Conservation (phyloP, 495 filamentous ascomycete species). For the Elasticomyces elasticus region DNA sequence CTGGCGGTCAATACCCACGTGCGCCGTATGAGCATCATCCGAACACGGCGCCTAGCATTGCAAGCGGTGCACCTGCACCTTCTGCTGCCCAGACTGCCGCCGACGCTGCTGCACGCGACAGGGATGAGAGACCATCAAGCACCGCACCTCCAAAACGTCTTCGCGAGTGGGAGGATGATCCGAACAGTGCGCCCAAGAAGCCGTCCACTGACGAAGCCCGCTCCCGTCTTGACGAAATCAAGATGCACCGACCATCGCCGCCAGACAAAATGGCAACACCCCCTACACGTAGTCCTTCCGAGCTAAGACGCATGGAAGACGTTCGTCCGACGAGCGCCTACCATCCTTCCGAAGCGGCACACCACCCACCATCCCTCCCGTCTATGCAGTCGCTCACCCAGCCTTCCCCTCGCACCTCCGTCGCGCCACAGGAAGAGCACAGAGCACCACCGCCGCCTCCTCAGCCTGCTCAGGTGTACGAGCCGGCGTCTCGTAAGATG, state of each 20-base stretch:
- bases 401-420: constrained; percentile 47
- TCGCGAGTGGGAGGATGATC: constrained; percentile 85
- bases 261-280: constrained; percentile 50
- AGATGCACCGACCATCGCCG: constrained; percentile 44
- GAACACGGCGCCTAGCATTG: constrained; percentile 59
- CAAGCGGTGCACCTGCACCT: constrained; percentile 64
- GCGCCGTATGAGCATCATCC: constrained; percentile 65
- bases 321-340: constrained; percentile 59
- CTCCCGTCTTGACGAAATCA: constrained; percentile 73
- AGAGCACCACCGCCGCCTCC: constrained; percentile 44
- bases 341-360: constrained; percentile 82
- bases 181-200: constrained; percentile 58
- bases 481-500: constrained; percentile 86
- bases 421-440: constrained; percentile 32
- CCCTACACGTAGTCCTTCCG: constrained; percentile 69
- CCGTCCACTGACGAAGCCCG: constrained; percentile 77
- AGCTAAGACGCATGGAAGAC: constrained; percentile 51
- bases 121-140: constrained; percentile 60
- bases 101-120: constrained; percentile 68
- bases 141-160: constrained; percentile 71
- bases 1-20: constrained; percentile 70
- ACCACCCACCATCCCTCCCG: constrained; percentile 65
- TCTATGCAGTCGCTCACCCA: constrained; percentile 61
- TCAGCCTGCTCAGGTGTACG: constrained; percentile 42
- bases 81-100: constrained; percentile 62